These are phyloP conservation scores for Russula griseocarnosa DNA, from an alignment of 768 basidiomycete species.

Conservation along the genomic window DNA sequence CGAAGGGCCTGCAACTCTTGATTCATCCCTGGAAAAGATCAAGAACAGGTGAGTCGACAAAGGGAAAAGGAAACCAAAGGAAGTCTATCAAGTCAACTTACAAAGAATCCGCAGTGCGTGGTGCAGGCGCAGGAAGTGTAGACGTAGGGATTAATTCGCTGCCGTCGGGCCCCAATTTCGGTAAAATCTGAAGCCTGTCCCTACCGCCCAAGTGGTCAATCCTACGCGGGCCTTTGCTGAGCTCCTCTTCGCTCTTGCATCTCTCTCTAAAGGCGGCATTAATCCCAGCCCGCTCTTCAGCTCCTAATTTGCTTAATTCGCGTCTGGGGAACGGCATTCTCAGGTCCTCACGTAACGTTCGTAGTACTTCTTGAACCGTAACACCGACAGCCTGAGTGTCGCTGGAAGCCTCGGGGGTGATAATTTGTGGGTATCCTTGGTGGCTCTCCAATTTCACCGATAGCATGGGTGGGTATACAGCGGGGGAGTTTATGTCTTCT, in stretches of 20 bases:
- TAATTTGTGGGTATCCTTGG: background rate
- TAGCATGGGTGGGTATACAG: background rate
- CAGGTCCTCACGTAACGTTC: background rate
- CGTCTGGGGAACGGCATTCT: background rate
- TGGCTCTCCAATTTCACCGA: background rate
- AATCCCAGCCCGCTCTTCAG: background rate
- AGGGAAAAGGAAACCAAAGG: background rate
- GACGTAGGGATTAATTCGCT: background rate
- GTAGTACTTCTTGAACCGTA: background rate
- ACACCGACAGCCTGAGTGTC: background rate
- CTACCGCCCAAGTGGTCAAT: background rate
- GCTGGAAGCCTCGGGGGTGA: background rate
- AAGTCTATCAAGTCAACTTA: background rate
- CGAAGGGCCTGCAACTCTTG: background rate
- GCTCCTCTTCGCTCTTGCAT: background rate
- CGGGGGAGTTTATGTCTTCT: background rate
- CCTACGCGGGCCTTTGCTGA: background rate
- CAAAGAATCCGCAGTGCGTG: background rate
- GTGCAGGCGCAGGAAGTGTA: background rate
- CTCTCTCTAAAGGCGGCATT: background rate
- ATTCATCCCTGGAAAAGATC: background rate
- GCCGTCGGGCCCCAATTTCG: background rate
- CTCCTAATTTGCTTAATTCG: background rate
- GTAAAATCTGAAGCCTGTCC: background rate
- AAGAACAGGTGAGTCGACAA: background rate